Percentiles rank a stretch among this genome's conserved stretches.
Evolutionary conservation across 2,329 filamentous ascomycete species (phyloP).

Genomic region (Monosporascus sp.): DNA sequence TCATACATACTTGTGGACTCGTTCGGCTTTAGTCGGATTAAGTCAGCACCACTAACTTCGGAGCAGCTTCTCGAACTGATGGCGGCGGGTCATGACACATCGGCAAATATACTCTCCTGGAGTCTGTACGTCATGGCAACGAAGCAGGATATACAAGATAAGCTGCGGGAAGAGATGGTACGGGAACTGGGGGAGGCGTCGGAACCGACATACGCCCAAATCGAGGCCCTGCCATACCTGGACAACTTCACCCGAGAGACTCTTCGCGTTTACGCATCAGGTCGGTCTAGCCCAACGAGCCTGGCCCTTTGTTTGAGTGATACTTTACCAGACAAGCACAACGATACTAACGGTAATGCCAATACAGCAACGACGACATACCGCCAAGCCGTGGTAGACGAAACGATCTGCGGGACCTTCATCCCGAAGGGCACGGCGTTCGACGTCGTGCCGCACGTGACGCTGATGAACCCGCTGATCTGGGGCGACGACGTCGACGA

Average conservation of each 20-base stretch:
- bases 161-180: slow-evolving; percentile 29
- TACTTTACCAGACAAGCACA: not conserved
- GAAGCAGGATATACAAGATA: slow-evolving; percentile 26
- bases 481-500: slow-evolving; percentile 34
- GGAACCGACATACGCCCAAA: slow-evolving; percentile 16
- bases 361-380: slow-evolving; percentile 21
- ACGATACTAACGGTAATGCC: too few species aligned
- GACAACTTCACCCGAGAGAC: slow-evolving; percentile 35
- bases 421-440: slow-evolving; percentile 33
- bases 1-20: too few species aligned
- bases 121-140: slow-evolving; percentile 27
- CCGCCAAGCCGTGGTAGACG: slow-evolving; percentile 27
- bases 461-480: slow-evolving; percentile 29
- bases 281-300: slow-evolving; percentile 1
- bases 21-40: too few species aligned
- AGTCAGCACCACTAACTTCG: too few species aligned
- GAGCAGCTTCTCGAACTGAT: slow-evolving; percentile 29
- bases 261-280: slow-evolving; percentile 30
- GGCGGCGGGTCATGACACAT: slow-evolving; percentile 34
- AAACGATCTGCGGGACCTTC: slow-evolving; percentile 26
- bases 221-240: slow-evolving; percentile 29
- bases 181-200: slow-evolving; percentile 17
- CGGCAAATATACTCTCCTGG: slow-evolving; percentile 30
- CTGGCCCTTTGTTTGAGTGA: not conserved
- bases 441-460: slow-evolving; percentile 30